Conservation (phyloP, 1,139 yeast genomes). For the Kurtzmaniella quercitrusa region DNA sequence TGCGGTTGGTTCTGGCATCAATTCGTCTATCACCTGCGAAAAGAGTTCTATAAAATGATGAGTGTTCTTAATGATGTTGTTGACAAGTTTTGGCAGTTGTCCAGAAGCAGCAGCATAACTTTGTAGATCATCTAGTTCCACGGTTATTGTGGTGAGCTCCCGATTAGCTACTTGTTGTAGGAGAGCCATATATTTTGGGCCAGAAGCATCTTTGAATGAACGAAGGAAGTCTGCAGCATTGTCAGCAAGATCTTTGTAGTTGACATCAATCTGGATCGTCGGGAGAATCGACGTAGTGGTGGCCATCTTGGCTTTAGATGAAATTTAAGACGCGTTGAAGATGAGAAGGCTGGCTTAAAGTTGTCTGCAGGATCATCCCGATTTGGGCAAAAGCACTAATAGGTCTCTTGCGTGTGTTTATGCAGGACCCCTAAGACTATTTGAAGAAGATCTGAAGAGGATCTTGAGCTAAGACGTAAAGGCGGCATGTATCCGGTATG, state of each 20-base stretch:
- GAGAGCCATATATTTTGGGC: conserved; percentile 74
- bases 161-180: conserved; percentile 83
- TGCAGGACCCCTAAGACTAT: background rate
- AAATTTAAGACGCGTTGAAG: conserved; percentile 1
- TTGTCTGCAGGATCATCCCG: background rate
- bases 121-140: conserved; percentile 83
- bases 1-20: conserved; percentile 79
- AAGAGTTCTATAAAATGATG: conserved; percentile 77
- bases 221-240: conserved; percentile 55
- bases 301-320: conserved; percentile 1
- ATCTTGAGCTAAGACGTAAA: too few relatives aligned
- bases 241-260: conserved; percentile 53
- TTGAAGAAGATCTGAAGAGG: too few relatives aligned
- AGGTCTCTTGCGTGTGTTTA: background rate
- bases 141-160: conserved; percentile 58
- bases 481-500: too few relatives aligned
- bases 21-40: conserved; percentile 67
- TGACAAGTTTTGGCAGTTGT: conserved; percentile 25
- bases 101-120: conserved; percentile 45
- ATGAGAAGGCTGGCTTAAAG: background rate
- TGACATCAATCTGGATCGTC: conserved; percentile 56
- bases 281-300: conserved; percentile 43
- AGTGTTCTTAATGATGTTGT: conserved; percentile 62
- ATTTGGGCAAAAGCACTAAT: background rate
- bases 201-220: conserved; percentile 53